Evolutionary conservation across 1,284 basidiomycete genomes (phyloP).

Genomic region (Phaffia rhodozyma): DNA sequence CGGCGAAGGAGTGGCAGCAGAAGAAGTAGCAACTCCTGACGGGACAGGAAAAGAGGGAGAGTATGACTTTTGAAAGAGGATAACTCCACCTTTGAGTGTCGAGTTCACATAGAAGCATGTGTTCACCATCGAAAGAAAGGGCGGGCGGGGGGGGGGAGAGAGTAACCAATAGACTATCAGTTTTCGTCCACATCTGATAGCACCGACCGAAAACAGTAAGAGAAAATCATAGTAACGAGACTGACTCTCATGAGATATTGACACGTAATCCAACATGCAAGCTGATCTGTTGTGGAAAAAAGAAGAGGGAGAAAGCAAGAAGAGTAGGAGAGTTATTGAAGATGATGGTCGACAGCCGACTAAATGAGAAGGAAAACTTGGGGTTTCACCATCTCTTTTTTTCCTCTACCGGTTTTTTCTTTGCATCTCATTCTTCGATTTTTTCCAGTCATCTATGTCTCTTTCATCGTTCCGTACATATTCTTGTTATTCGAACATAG

Average conservation of each 20-base stretch:
- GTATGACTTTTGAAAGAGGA: constrained; percentile 85
- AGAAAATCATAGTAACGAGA: neutral
- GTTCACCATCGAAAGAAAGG: neutral
- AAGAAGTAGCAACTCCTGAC: constrained; percentile 58
- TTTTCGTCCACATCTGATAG: neutral
- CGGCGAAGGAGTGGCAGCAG: constrained; percentile 47
- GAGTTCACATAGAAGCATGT: neutral
- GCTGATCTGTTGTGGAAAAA: neutral
- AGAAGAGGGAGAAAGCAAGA: neutral
- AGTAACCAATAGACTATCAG: neutral
- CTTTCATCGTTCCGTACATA: no score
- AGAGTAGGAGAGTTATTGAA: neutral
- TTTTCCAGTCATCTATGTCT: no score
- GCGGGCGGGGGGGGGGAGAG: neutral
- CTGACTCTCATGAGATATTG: constrained; percentile 75
- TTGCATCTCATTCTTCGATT: no score
- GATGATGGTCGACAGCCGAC: neutral
- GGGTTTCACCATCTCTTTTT: no score
- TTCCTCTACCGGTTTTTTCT: no score
- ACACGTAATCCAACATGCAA: constrained; percentile 72
- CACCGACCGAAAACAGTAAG: neutral
- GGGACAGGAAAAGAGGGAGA: constrained; percentile 53
- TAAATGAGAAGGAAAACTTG: neutral
- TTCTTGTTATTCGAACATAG: no score
- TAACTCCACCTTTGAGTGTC: constrained; percentile 56